Conservation (phyloP, 805 yeast genomes). For the Martiniozyma abietophila region DNA sequence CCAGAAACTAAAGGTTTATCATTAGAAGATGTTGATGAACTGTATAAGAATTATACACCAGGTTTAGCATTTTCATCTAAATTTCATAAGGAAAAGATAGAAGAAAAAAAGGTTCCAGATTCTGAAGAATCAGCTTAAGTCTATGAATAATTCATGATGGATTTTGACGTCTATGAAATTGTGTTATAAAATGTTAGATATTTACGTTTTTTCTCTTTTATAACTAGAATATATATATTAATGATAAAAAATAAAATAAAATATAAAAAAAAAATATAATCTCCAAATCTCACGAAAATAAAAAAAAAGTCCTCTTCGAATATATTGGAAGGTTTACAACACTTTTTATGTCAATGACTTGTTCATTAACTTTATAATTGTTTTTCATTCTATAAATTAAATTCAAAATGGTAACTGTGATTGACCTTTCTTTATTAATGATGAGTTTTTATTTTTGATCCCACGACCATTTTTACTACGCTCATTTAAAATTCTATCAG, state of each 20-base stretch:
- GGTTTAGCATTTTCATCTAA: slow-evolving; percentile 21
- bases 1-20: slow-evolving; percentile 48
- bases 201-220: slow-evolving; percentile 1
- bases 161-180: no score
- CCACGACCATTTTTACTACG: neutral
- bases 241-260: no score
- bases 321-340: slow-evolving; percentile 44
- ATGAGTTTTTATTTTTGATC: neutral
- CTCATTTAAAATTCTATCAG: slow-evolving; percentile 2
- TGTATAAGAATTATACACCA: slow-evolving; percentile 31
- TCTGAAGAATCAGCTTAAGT: slow-evolving; percentile 4
- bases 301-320: no score
- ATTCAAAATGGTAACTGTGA: slow-evolving; percentile 8
- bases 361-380: slow-evolving; percentile 10
- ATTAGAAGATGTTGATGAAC: slow-evolving; percentile 48
- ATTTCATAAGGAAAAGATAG: slow-evolving; percentile 17
- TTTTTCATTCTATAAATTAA: neutral
- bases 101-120: slow-evolving; percentile 1
- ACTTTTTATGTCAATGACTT: slow-evolving; percentile 40
- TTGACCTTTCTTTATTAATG: slow-evolving; percentile 3
- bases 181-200: no score
- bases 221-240: no score
- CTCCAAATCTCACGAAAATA: no score
- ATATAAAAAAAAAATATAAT: no score
- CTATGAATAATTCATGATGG: no score